These are phyloP conservation scores for Rhodotorula sp. DNA, from an alignment of 1,284 basidiomycete genomes.

Conservation along the genomic window DNA sequence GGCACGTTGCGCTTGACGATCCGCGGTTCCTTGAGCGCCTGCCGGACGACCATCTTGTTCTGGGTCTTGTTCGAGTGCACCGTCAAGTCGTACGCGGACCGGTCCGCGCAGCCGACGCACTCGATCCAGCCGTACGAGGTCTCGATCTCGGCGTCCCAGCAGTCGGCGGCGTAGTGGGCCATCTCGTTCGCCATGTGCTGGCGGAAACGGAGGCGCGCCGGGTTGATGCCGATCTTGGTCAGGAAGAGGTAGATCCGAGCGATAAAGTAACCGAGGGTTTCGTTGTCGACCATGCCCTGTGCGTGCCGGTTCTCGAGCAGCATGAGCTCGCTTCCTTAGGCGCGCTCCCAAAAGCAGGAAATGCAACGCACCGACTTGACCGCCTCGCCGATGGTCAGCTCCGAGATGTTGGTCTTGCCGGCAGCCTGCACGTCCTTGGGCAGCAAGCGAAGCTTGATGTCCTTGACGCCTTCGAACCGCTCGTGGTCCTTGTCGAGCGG, in stretches of 20 bases:
- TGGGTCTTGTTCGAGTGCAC: constrained; percentile 57
- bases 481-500: constrained; percentile 87
- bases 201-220: constrained; percentile 81
- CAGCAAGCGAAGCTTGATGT: constrained; percentile 73
- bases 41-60: constrained; percentile 60
- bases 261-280: constrained; percentile 97
- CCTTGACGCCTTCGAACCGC: constrained; percentile 76
- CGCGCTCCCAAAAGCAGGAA: neutral
- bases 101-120: constrained; percentile 98
- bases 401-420: constrained; percentile 67
- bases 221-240: constrained; percentile 87
- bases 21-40: constrained; percentile 78
- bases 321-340: neutral
- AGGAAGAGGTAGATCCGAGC: constrained; percentile 90
- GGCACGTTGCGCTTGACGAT: constrained; percentile 71
- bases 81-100: constrained; percentile 88
- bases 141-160: constrained; percentile 98
- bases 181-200: constrained; percentile 98
- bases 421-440: constrained; percentile 78
- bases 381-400: constrained; percentile 83
- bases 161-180: constrained; percentile 98
- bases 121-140: constrained; percentile 97
- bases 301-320: neutral
- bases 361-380: constrained; percentile 58
- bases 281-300: constrained; percentile 85